Evolutionary conservation across 2,329 filamentous ascomycete species (phyloP).

Genomic region (Calonectria hawksworthii): DNA sequence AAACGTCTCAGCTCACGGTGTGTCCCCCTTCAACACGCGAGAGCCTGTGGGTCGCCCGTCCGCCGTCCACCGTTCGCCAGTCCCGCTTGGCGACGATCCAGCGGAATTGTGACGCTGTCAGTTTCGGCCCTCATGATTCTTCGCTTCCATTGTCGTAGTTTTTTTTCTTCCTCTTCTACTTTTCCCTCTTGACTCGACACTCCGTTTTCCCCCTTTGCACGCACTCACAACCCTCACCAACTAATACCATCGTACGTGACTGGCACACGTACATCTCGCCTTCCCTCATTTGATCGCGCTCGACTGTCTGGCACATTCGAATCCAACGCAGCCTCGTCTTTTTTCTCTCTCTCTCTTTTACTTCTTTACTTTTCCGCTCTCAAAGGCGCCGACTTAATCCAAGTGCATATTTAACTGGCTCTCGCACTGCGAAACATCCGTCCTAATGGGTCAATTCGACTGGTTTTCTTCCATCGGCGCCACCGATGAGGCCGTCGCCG

Average conservation of each 20-base stretch:
- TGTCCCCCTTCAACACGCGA: slow-evolving; percentile 37
- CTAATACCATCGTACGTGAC: slow-evolving; percentile 39
- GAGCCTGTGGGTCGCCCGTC: slow-evolving; percentile 36
- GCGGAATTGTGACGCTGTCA: slow-evolving; percentile 43
- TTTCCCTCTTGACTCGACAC: slow-evolving; percentile 16
- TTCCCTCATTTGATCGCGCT: slow-evolving; percentile 1
- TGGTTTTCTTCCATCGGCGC: slow-evolving; percentile 71
- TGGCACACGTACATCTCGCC: slow-evolving; percentile 39
- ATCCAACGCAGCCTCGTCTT: neutral
- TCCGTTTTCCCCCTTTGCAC: neutral
- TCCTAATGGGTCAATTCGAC: slow-evolving; percentile 66
- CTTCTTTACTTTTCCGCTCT: neutral
- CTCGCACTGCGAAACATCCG: neutral
- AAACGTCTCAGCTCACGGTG: slow-evolving; percentile 54
- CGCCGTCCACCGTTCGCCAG: slow-evolving; percentile 29
- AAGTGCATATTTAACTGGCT: neutral
- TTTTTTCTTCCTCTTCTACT: slow-evolving; percentile 18
- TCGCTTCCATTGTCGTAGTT: slow-evolving; percentile 20
- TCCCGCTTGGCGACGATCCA: slow-evolving; percentile 18
- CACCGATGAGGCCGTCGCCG: slow-evolving; percentile 69
- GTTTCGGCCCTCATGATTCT: slow-evolving; percentile 43
- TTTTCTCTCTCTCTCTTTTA: neutral
- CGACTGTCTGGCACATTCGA: slow-evolving; percentile 28
- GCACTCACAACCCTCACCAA: neutral
- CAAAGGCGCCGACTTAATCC: neutral